Evolutionary conservation across 2,329 filamentous ascomycete genomes (phyloP), one percentile per base, ranked within the genome.

Genomic region (Sporothrix pallida): DNA sequence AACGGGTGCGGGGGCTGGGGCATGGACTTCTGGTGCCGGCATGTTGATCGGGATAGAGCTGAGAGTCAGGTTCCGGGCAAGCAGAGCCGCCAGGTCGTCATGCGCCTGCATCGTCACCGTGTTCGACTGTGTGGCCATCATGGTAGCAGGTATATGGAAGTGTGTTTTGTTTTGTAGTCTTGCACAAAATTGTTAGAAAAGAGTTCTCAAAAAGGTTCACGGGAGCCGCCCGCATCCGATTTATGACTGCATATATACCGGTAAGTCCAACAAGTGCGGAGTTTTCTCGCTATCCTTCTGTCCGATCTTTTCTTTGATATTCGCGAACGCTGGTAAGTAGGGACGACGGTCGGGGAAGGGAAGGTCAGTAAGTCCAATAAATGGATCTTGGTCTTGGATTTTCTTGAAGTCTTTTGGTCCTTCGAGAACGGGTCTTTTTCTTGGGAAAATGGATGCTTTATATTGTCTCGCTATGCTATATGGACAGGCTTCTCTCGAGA

Each of bases 11-110:
- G 73, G 31, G 3, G 60, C 46, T 4, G 72, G 42, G 1, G 58
- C 50, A 8, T 20, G 62, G 8, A 26, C 72, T 13, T 73, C 74
- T 13, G 77, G 71, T 78, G 79, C 72, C 81, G 81, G 73, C 79
- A 81, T 72, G 74, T 80, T 78, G 72, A 84, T 81, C 5, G 85
- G 78, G 70, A 83, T 81, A 5, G 85, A 83, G 76, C 86, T 83
- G 77, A 96, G 87, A 72, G 87, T 92, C 82, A 97, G 87, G 80
- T 93, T 92, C 77, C 89, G 90, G 70, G 92, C 87, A 82, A 97
- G 94, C 78, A 97, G 90, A 74, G 88, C 85, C n/a, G 91, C 88
- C 50, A 97, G 91, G 78, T 97, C 94, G 76, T 97, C 93, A 80
- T 95, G 90, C 78, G 90, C 87, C 82, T 92, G 89, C 84, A 88